Evolutionary conservation across 1,284 basidiomycete genomes (phyloP), one percentile per base, ranked within the genome.

Genomic region (Puccinia coronata): DNA sequence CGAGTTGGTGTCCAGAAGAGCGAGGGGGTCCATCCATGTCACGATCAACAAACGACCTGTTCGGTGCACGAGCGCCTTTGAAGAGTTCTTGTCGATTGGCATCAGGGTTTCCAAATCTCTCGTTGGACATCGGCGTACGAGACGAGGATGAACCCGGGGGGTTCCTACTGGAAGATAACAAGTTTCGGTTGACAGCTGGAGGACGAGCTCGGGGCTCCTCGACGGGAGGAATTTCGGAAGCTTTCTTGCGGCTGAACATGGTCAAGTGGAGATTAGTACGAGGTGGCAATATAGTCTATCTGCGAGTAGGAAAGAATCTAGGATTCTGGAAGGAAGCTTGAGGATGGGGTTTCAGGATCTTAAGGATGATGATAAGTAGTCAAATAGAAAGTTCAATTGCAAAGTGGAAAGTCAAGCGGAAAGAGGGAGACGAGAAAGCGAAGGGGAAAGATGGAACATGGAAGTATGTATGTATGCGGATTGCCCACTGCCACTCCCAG

Each of bases 191-290:
- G 12, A 18, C 43, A 1, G 63, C 28, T 12, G 76, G 53, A 12
- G 76, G 34, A 25, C 65, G 63, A 47, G 73, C 55, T 25, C 23
- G 63, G 23, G 75, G 28, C 65, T 79, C 43, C 28, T 69, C 65
- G 20, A 79, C 76, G 49, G 76, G 47, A 20, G 76, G 76, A 28
- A 79, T 79, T 34, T 70, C 65, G 65, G 59, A 31, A 9, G 63
- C 76, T 70, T 79, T 79, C 76, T 71, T 79, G 36, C 76, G 76
- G 39, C 76, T 79, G 39, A 79, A 79, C 76, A 79, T 79, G 16
- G 8, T 75, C 36, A 43, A 31, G 20, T 63, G 20, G 20, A 23
- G 20, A 5, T 20, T 23, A 41, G 34, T 39, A 47, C 43, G 43
- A 11, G 12, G 43, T 1, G 1, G 20, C 1, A 9, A 47, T 47